phyloP scores from a whole-genome alignment of 257 asterid species.

The Scutellaria barbata region DNA sequence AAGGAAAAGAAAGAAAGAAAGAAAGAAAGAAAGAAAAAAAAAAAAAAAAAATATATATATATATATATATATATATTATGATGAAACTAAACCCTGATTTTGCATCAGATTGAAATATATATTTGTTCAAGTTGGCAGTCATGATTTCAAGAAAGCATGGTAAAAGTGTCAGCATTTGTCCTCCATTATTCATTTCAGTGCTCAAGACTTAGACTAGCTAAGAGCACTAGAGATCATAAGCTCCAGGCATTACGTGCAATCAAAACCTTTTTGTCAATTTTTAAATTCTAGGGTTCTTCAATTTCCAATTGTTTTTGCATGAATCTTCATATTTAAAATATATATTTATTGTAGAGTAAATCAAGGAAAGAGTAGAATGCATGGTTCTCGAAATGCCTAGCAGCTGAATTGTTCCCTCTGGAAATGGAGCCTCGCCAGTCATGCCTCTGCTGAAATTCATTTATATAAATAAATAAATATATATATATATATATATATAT shows the following conservation, averaged over 20 bases:
- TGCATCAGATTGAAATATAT: constrained; percentile 4
- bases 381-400: constrained; percentile 35
- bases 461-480: constrained; percentile 30
- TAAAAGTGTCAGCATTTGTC: constrained; percentile 52
- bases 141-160: constrained; percentile 47
- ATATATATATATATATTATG: neutral
- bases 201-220: constrained; percentile 24
- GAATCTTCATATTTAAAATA: neutral
- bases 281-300: constrained; percentile 27
- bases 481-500: too few relatives aligned
- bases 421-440: constrained; percentile 29
- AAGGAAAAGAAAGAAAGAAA: too few relatives aligned
- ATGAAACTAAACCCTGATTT: neutral
- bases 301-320: constrained; percentile 23
- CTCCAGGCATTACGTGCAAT: constrained; percentile 52
- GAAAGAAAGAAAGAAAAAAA: too few relatives aligned
- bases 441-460: constrained; percentile 26
- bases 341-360: constrained; percentile 26
- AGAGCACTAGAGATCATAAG: constrained; percentile 19
- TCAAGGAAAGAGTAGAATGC: constrained; percentile 33
- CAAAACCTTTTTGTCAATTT: constrained; percentile 5
- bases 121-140: neutral
- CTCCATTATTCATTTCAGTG: constrained; percentile 35
- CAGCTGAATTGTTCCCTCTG: constrained; percentile 27
- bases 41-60: too few relatives aligned